These are phyloP conservation scores for Exobasidium rhododendri DNA, from an alignment of 1,284 basidiomycete species.

Conservation along the genomic window DNA sequence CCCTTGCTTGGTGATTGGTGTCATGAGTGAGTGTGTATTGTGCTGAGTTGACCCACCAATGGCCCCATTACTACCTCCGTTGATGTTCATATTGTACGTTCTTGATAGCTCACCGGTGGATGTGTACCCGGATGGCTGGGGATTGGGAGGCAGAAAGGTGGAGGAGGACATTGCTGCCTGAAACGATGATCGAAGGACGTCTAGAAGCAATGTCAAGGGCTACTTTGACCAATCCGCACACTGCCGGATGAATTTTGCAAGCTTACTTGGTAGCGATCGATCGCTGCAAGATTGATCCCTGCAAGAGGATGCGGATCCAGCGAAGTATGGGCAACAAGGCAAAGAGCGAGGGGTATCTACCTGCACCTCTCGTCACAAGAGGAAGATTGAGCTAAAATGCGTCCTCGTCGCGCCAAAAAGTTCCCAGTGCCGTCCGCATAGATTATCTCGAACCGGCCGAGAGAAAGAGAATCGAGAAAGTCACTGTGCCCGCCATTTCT, in stretches of 20 bases:
- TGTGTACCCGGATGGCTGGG: constrained; percentile 7
- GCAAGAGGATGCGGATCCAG: too few relatives aligned
- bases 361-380: too few relatives aligned
- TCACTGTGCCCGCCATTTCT: background rate
- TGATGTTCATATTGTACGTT: background rate
- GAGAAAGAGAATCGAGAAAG: background rate
- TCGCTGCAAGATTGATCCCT: too few relatives aligned
- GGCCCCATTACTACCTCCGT: background rate
- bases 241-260: too few relatives aligned
- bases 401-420: background rate
- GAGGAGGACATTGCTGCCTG: background rate
- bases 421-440: too few relatives aligned
- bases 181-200: too few relatives aligned
- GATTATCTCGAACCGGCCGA: background rate
- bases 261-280: too few relatives aligned
- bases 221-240: too few relatives aligned
- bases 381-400: background rate
- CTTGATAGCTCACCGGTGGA: background rate
- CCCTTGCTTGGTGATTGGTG: constrained; percentile 6
- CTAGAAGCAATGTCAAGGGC: too few relatives aligned
- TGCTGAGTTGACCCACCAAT: background rate
- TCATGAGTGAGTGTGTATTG: constrained; percentile 7
- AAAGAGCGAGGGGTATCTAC: too few relatives aligned
- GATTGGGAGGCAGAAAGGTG: constrained; percentile 16
- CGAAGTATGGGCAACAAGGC: too few relatives aligned